Conservation (phyloP, 2,329 filamentous ascomycete genomes). For the Knufia fluminis region DNA sequence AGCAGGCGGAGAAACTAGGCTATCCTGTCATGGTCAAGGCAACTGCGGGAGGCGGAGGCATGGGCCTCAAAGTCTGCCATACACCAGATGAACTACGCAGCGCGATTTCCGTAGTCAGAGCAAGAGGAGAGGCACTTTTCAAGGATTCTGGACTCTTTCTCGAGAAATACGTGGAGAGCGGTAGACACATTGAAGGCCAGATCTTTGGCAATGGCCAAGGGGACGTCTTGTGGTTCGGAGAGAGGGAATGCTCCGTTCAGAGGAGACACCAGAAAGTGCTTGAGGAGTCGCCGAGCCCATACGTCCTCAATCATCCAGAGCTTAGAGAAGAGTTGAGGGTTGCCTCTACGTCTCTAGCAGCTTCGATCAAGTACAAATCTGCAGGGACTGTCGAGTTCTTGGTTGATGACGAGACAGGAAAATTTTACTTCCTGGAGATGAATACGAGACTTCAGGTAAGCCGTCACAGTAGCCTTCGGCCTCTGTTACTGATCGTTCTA, state of each 20-base stretch:
- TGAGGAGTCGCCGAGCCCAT: conserved; percentile 37
- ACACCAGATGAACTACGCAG: conserved; percentile 25
- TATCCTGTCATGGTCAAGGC: conserved; percentile 38
- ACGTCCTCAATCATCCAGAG: conserved; percentile 26
- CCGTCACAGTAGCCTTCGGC: no score
- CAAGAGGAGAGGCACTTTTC: conserved; percentile 35
- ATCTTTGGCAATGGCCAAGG: conserved; percentile 40
- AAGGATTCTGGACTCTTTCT: conserved; percentile 35
- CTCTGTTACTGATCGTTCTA: no score
- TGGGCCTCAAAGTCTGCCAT: conserved; percentile 33
- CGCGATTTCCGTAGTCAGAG: conserved; percentile 31
- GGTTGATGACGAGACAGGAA: conserved; percentile 30
- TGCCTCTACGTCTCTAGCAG: conserved; percentile 31
- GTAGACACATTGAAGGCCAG: conserved; percentile 44
- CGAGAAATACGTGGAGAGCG: conserved; percentile 35
- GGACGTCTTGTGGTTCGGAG: conserved; percentile 33
- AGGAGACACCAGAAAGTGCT: conserved; percentile 45
- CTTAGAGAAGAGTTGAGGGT: conserved; percentile 30
- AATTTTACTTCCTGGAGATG: conserved; percentile 42
- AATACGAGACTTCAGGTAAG: conserved; percentile 43
- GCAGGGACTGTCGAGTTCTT: conserved; percentile 42
- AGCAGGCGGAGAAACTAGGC: conserved; percentile 25
- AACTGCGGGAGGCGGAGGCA: conserved; percentile 41
- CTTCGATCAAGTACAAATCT: conserved; percentile 32
- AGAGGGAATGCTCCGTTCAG: conserved; percentile 45